Base-by-base conservation (phyloP, 768 basidiomycete genomes). In the Mycena rosella region DNA sequence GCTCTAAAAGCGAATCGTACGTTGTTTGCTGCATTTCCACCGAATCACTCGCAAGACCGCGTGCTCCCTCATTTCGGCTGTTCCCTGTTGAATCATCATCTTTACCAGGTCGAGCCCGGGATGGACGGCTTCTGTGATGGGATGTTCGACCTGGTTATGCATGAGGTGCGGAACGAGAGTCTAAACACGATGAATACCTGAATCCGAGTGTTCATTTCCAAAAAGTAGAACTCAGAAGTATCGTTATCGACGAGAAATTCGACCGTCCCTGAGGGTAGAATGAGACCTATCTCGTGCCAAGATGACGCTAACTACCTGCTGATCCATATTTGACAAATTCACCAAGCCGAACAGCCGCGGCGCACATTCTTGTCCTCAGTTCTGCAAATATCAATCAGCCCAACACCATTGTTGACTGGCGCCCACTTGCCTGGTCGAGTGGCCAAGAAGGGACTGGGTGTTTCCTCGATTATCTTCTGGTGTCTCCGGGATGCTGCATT, bases 401-500 rank as follows among this genome's bases (percentile, higher is more conserved):
- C 0, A n/a, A 38, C 15, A 2, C 1, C 1, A 26, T 13, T 24
- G 8, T n/a, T 6, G n/a, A 38, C 26, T 11, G 20, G 13, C 20
- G 32, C 11, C 22, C 8, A 70, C 79, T 32, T 67, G 86, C 89
- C 86, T 32, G 84, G 81, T 74, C 83, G 78, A 3, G 71, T 59
- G 1, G 75, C 58, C 44, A 88, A 80, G 72, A 89, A 91, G 0
- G 90, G 88, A 69, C 88, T 89, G 0, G 89, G 88, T 5, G 86
- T 83, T 71, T 92, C 91, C 69, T 93, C 91, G 26, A 93, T 86
- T 3, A 93, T 84, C 74, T 93, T 93, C 75, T 93, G 91, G 69
- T 91, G 88, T 32, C 91, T 78, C 32, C 91, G 80, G 91, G 11
- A 90, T 77, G 53, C 88, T 90, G 70, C 91, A 91, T 74, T 93